Percentiles rank a stretch among this genome's conserved stretches.
Conservation (phyloP, 2,329 filamentous ascomycete species). For the Alternaria sp. region DNA sequence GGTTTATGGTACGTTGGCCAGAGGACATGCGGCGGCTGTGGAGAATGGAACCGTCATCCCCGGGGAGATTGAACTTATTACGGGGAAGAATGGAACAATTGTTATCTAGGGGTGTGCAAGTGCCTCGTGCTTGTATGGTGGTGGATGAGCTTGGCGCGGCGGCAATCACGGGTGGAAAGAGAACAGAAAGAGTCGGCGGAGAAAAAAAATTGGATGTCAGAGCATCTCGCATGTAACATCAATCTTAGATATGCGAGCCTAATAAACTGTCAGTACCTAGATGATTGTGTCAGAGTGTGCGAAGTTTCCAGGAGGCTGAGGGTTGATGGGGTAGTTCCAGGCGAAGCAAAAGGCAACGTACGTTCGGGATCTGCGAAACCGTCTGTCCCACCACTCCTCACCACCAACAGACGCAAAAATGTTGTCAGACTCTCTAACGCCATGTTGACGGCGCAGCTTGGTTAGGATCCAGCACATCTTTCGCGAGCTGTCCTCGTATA, state of each 20-base stretch:
- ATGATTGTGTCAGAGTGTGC: neutral
- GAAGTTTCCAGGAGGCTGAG: neutral
- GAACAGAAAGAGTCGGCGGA: neutral
- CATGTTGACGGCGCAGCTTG: too few relatives aligned
- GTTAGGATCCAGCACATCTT: too few relatives aligned
- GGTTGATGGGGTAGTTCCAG: neutral
- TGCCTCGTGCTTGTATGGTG: too few relatives aligned
- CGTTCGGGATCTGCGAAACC: neutral
- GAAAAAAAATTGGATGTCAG: neutral
- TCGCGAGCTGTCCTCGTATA: too few relatives aligned
- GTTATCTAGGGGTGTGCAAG: neutral
- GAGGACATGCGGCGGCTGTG: constrained; percentile 68
- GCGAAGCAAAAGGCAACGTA: neutral
- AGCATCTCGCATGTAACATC: neutral
- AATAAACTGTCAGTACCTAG: neutral
- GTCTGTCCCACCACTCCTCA: neutral
- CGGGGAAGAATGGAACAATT: constrained; percentile 29
- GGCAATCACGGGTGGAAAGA: neutral
- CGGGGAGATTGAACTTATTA: constrained; percentile 59
- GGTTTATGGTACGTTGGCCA: constrained; percentile 69
- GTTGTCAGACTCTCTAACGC: neutral
- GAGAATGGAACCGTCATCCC: constrained; percentile 66
- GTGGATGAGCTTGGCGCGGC: neutral
- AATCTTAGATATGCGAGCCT: neutral
- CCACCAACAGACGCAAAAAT: neutral